These are phyloP conservation scores for Salix viminalis DNA, from an alignment of 345 rosid species.

Conservation along the genomic window DNA sequence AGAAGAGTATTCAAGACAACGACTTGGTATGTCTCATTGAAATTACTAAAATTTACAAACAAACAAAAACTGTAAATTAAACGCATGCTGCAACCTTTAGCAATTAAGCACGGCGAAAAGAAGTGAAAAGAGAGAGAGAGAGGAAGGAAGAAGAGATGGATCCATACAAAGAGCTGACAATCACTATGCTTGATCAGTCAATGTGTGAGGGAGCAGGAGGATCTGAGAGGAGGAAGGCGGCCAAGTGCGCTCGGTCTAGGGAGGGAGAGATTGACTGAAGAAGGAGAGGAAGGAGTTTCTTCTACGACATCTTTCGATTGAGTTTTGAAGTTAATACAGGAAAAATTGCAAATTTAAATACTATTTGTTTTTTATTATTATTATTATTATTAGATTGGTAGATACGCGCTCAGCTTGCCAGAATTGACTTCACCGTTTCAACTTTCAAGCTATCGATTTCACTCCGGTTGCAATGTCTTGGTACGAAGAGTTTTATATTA, in stretches of 20 bases:
- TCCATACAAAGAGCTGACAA: slow-evolving; percentile 3
- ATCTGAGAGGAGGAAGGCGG: slow-evolving; percentile 14
- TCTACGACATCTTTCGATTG: background rate
- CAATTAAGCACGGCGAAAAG: background rate
- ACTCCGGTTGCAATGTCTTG: background rate
- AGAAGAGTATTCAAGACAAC: background rate
- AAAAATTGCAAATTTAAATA: background rate
- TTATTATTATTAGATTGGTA: background rate
- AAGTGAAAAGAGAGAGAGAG: background rate
- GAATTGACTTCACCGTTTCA: slow-evolving; percentile 21
- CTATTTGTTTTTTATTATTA: background rate
- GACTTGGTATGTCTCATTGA: background rate
- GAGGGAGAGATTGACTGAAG: background rate
- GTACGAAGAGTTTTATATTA: background rate
- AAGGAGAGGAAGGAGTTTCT: background rate
- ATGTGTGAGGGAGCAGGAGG: background rate
- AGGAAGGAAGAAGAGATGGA: background rate
- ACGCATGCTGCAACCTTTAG: background rate
- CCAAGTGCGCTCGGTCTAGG: slow-evolving; percentile 31
- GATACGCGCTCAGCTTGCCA: slow-evolving; percentile 14
- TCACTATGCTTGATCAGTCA: background rate
- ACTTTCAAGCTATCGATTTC: background rate
- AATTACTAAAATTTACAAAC: background rate
- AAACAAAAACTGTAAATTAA: background rate
- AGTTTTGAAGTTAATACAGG: background rate